Base-by-base conservation (phyloP, 192 early-diverging fungal species). In the Mortierella alpina region DNA sequence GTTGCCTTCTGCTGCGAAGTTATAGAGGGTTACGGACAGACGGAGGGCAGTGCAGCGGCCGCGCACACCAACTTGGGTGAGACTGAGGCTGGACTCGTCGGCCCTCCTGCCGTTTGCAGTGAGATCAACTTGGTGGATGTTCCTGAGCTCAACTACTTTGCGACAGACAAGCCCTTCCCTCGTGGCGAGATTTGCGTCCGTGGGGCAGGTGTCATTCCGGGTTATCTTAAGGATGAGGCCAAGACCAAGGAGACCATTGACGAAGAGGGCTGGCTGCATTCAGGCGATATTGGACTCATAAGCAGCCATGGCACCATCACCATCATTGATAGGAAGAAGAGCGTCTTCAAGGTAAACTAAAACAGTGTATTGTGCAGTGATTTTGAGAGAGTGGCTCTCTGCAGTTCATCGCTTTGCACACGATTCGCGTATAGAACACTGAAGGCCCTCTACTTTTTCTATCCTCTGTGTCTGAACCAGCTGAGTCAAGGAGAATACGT, bases 161-260 rank as follows among this genome's bases (percentile, higher is more conserved):
- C 92, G 4, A 90, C 83, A 5, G 93, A 95, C 76, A 85, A 82
- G 72, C 93, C 93, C 11, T 86, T 66, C 70, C 92, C 95, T 15
- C 90, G 95, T 23, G 97, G 97, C 61, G 97, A 98, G 84, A 88
- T 98, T 71, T 93, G 88, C 84, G 39, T 94, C 45, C 90, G 93
- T 53, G 96, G 96, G 9, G 63, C 81, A 7, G 75, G 70, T 23
- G 83, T 91, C 50, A 93, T 96, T 70, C 64, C 64, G 40, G 95
- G 93, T 0, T 98, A 98, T 81, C 94, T 87, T 78, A 95, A 96
- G 83, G 91, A 94, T 63, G 82, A 83, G 39, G 84, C 87, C 15
- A 93, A 94, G 73, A 96, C 97, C 7, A 68, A 62, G 20, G 96
- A 96, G 82, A 80, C 90, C 5, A 62, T 97, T 17, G 86, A 91